Evolutionary conservation across 345 rosid genomes (phyloP), one percentile per base, ranked within the genome.

Genomic region (Lepidium aucheri): DNA sequence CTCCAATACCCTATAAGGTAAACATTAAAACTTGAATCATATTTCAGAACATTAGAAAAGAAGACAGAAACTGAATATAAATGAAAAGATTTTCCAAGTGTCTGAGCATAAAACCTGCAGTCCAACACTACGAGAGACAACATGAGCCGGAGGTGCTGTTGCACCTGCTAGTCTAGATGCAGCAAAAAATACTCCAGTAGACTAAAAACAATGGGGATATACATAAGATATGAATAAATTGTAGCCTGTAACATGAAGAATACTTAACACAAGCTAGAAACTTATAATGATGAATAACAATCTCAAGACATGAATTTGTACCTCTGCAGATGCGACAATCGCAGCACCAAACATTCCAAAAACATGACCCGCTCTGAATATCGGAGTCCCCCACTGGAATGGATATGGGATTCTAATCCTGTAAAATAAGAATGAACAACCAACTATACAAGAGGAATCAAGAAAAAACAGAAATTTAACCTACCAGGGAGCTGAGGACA

Each of bases 271-370:
- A 30, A 46, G 18, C n/a, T 18, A 46, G 53, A 40, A 32, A 34
- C 28, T 65, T 7, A 10, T 26, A 53, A 22, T 54, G 38, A 32
- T 13, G 28, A 42, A 24, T 14, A 61, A n/a, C 14, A 69, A 41
- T 49, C 34, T 5, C 28, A 33, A 9, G 36, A 24, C 16, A 60
- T 8, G 4, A 53, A 8, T 52, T n/a, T 57, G 49, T 54, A 94
- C 97, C 97, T 94, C 99, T 5, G 88, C 91, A 73, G 97, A 80
- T 33, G 99, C 75, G 43, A 94, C 99, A 68, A 94, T 83, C 18
- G 95, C 89, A 30, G 95, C 91, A 53, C 97, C 99, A 63, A 90
- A 76, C 99, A 90, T 94, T 52, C 93, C 99, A 50, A 94, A 94
- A 49, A 90, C 91, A 72, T 90, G 99, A 82, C 85, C 84, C 36